A percentile compares a stretch with the other conserved stretches of the same genome.
Evolutionary conservation across 139 green algal species (phyloP).

Genomic region (Edaphochlamys debaryana): DNA sequence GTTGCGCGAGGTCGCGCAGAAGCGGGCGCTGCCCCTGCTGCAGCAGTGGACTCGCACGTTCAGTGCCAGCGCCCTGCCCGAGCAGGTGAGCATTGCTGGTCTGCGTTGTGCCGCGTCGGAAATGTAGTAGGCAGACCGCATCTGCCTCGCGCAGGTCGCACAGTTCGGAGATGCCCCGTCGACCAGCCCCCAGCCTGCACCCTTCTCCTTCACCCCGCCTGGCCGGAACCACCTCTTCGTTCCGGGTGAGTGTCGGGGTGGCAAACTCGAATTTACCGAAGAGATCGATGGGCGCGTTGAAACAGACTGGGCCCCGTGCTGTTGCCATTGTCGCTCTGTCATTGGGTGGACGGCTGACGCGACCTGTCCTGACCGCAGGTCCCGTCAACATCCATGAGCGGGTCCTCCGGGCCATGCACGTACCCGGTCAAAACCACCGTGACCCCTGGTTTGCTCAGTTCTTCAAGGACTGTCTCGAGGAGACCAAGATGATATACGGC

Average conservation of each 20-base stretch:
- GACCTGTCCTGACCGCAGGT: conserved; percentile 62
- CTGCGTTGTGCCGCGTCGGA: not conserved
- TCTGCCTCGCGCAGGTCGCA: not conserved
- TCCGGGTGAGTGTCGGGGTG: conserved; percentile 66
- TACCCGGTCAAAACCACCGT: conserved; percentile 90
- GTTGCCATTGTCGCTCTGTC: no score
- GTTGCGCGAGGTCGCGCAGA: conserved; percentile 41
- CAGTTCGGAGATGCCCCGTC: not conserved
- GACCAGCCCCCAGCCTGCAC: conserved; percentile 22
- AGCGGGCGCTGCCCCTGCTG: conserved; percentile 21
- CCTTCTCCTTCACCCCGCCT: conserved; percentile 80
- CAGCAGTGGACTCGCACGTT: not conserved
- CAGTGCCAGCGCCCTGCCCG: conserved; percentile 15
- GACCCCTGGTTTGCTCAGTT: conserved; percentile 94
- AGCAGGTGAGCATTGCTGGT: not conserved
- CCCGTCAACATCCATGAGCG: conserved; percentile 97
- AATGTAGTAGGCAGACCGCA: not conserved
- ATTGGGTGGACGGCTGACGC: not conserved
- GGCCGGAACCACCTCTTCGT: conserved; percentile 96
- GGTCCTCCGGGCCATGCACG: conserved; percentile 90
- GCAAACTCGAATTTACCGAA: no score
- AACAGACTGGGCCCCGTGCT: no score
- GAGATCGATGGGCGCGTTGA: no score
- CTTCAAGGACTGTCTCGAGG: conserved; percentile 85
- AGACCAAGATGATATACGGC: conserved; percentile 82